Conservation (phyloP, 1,139 yeast species). For the Candida sp. region DNA sequence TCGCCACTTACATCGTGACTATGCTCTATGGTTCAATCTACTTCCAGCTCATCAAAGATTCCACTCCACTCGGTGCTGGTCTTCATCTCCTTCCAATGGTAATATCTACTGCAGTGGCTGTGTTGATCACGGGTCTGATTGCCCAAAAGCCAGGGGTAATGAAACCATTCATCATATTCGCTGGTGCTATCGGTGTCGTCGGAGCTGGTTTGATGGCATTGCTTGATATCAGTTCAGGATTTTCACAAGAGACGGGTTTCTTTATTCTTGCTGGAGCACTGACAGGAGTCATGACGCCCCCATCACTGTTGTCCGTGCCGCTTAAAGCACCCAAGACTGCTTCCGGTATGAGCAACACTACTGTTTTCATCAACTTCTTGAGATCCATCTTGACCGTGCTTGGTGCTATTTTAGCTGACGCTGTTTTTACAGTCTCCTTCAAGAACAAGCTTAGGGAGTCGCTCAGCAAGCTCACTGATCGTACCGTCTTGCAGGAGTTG, state of each 20-base stretch:
- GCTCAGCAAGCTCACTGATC: conserved; percentile 19
- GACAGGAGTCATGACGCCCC: conserved; percentile 34
- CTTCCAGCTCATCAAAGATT: conserved; percentile 39
- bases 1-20: conserved; percentile 28
- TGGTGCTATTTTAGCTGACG: conserved; percentile 35
- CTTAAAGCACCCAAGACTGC: conserved; percentile 39
- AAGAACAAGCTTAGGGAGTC: conserved; percentile 20
- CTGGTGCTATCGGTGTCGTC: conserved; percentile 29
- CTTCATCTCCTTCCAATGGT: conserved; percentile 39
- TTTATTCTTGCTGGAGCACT: conserved; percentile 36
- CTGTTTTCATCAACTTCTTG: conserved; percentile 33
- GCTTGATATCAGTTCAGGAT: conserved; percentile 31
- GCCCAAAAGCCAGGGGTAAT: conserved; percentile 33
- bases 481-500: conserved; percentile 23
- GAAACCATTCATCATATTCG: conserved; percentile 33
- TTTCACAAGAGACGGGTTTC: conserved; percentile 33
- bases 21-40: conserved; percentile 36
- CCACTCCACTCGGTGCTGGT: conserved; percentile 41
- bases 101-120: conserved; percentile 34
- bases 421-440: conserved; percentile 35
- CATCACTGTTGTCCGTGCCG: conserved; percentile 31
- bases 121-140: conserved; percentile 32
- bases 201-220: conserved; percentile 40
- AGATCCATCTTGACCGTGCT: conserved; percentile 36
- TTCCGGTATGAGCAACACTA: conserved; percentile 41